Evolutionary conservation across 2,329 filamentous ascomycete species (phyloP).

Genomic region (Elsinoe batatas): DNA sequence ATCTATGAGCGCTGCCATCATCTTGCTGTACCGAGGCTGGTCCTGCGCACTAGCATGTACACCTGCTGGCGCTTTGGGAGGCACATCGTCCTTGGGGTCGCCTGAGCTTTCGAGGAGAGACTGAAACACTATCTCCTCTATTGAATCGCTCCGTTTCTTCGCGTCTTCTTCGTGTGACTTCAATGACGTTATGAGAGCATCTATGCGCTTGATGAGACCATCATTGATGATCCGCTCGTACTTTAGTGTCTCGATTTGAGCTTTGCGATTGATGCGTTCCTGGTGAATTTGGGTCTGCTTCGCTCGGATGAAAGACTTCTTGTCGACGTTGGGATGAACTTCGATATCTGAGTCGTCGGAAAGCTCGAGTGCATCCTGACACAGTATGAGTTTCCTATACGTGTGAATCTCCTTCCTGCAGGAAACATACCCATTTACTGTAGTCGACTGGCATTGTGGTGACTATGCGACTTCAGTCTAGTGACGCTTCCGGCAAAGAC

Average conservation of each 20-base stretch:
- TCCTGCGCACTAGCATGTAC: conserved; percentile 66
- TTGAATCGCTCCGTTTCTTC: conserved; percentile 51
- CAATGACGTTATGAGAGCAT: conserved; percentile 63
- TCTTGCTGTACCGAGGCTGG: conserved; percentile 81
- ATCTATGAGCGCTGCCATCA: conserved; percentile 95
- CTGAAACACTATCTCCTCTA: conserved; percentile 79
- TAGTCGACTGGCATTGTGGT: conserved; percentile 52
- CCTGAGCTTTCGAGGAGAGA: conserved; percentile 74
- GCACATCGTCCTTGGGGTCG: conserved; percentile 61
- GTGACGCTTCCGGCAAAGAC: background rate
- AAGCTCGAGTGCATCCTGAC: conserved; percentile 79
- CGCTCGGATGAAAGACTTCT: conserved; percentile 93
- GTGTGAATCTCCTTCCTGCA: conserved; percentile 10
- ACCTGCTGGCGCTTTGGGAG: conserved; percentile 66
- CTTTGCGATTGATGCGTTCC: conserved; percentile 72
- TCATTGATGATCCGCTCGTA: conserved; percentile 93
- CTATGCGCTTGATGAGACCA: conserved; percentile 75
- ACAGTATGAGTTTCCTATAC: conserved; percentile 21
- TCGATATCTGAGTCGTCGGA: conserved; percentile 97
- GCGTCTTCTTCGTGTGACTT: conserved; percentile 55
- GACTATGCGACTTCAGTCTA: background rate
- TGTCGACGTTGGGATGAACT: conserved; percentile 98
- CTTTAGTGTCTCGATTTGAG: conserved; percentile 81
- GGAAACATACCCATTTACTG: conserved; percentile 55
- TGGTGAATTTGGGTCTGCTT: conserved; percentile 97